These are phyloP conservation scores for Tylopilus cervinicoccineus DNA, from an alignment of 768 basidiomycete genomes.

Conservation along the genomic window DNA sequence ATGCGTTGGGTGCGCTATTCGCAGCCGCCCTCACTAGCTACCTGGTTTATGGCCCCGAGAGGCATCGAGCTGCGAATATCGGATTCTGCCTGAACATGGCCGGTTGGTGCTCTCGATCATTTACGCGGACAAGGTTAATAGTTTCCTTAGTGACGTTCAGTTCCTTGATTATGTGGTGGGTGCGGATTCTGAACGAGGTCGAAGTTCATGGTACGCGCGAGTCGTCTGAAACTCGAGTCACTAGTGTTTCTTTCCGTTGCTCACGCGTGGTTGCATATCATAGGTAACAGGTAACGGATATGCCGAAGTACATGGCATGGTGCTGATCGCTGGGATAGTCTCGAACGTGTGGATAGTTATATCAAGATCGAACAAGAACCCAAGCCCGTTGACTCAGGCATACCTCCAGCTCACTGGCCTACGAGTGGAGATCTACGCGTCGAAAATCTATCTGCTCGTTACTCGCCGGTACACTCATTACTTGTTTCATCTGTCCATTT, in stretches of 20 bases:
- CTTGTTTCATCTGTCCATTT: background rate
- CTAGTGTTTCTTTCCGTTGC: too few relatives aligned
- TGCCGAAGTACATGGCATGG: too few relatives aligned
- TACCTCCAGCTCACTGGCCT: background rate
- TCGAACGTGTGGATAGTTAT: background rate
- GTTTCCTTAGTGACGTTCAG: conserved; percentile 47
- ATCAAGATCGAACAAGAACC: background rate
- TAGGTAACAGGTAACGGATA: background rate
- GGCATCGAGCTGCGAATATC: conserved; percentile 20
- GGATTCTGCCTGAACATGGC: conserved; percentile 42
- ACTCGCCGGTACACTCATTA: background rate
- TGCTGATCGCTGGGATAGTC: background rate
- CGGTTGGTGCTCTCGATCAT: conserved; percentile 19
- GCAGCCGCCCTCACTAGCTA: background rate
- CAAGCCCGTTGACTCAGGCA: background rate
- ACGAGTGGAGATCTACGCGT: background rate
- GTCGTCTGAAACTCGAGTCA: too few relatives aligned
- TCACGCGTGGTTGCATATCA: too few relatives aligned
- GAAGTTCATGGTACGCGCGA: conserved; percentile 45
- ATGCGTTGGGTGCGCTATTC: background rate
- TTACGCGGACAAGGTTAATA: background rate
- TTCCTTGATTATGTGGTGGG: conserved; percentile 47
- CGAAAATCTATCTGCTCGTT: conserved; percentile 6
- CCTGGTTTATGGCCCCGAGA: conserved; percentile 4
- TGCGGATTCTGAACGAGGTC: conserved; percentile 42